Evolutionary conservation across 2,329 filamentous ascomycete species (phyloP).

Genomic region (Neopestalotiopsis rosae): DNA sequence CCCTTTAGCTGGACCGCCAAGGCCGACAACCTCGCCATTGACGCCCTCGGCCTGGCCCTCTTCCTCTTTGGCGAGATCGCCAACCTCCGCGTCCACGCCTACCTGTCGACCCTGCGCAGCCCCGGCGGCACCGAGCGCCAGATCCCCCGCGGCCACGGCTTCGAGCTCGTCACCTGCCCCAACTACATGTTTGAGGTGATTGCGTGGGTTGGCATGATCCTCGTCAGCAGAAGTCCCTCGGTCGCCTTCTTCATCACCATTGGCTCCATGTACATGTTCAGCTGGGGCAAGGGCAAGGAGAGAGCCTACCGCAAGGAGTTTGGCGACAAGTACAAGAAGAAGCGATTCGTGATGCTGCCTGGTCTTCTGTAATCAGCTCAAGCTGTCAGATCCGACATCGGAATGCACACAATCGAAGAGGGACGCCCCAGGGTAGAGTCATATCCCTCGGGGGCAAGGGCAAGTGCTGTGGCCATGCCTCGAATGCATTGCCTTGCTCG

Average conservation of each 20-base stretch:
- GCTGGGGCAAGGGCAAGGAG: slow-evolving; percentile 94
- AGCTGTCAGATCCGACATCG: neutral
- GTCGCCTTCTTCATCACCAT: slow-evolving; percentile 78
- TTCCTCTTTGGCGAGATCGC: slow-evolving; percentile 79
- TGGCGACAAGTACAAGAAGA: slow-evolving; percentile 92
- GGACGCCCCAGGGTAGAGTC: neutral
- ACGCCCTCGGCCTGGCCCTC: slow-evolving; percentile 72
- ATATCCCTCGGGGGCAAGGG: neutral
- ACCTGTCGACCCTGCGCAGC: slow-evolving; percentile 77
- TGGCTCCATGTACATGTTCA: slow-evolving; percentile 79
- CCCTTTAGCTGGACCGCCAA: slow-evolving; percentile 72
- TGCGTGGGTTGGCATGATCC: slow-evolving; percentile 82
- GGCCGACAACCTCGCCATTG: slow-evolving; percentile 53
- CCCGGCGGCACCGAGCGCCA: slow-evolving; percentile 84
- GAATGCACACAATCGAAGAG: neutral
- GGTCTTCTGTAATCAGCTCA: slow-evolving; percentile 67
- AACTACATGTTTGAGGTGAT: slow-evolving; percentile 96
- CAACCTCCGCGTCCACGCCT: slow-evolving; percentile 82
- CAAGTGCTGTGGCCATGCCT: no score
- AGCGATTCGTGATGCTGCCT: slow-evolving; percentile 83
- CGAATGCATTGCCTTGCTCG: no score
- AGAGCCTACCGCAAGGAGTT: slow-evolving; percentile 88
- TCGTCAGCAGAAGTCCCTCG: slow-evolving; percentile 80
- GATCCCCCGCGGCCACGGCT: slow-evolving; percentile 86
- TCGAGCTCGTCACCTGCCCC: slow-evolving; percentile 87